These are phyloP conservation scores for Sorghum bicolor DNA, from an alignment of 176 grass and related monocot genomes.

Conservation along the genomic window Sorghum_bicolor_NCBIv3 NC_012873.2:61504501-61505000, in stretches of 20 bases:
- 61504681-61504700: not conserved
- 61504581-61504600: constrained; percentile 6
- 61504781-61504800: not conserved
- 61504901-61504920: constrained; percentile 25
- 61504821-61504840: constrained; percentile 5
- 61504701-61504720: not conserved
- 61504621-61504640: not conserved
- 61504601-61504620: not conserved
- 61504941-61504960: constrained; percentile 42
- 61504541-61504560: constrained; percentile 13
- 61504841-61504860: constrained; percentile 8
- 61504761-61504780: not conserved
- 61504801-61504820: not conserved
- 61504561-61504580: constrained; percentile 14
- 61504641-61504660: no score
- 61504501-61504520: not conserved
- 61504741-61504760: not conserved
- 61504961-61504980: constrained; percentile 39
- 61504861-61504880: not conserved
- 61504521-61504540: not conserved
- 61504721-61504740: not conserved
- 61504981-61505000: constrained; percentile 46
- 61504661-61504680: no score
- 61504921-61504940: constrained; percentile 65
- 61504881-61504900: constrained; percentile 25